Evolutionary conservation across 2,329 filamentous ascomycete species (phyloP).

Genomic region (Xylariaceae sp.): DNA sequence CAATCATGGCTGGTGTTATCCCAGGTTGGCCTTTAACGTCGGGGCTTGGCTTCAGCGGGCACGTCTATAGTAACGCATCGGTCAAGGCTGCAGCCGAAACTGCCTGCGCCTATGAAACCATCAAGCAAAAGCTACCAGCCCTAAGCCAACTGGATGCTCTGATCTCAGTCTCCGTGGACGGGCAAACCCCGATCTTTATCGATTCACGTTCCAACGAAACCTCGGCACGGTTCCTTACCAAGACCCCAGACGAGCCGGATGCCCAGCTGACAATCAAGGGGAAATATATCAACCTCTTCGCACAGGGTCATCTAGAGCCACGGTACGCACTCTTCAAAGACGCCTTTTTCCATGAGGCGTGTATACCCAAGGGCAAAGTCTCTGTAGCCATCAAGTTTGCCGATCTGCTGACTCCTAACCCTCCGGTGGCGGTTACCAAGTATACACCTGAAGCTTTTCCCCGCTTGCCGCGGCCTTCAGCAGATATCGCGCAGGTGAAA

Average conservation of each 20-base stretch:
- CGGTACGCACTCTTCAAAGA: constrained; percentile 39
- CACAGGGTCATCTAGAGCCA: constrained; percentile 36
- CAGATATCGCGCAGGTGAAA: constrained; percentile 38
- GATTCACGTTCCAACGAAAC: constrained; percentile 32
- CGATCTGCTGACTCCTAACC: constrained; percentile 33
- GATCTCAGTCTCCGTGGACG: constrained; percentile 29
- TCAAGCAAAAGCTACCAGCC: constrained; percentile 32
- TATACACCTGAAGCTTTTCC: constrained; percentile 43
- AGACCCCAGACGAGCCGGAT: constrained; percentile 31
- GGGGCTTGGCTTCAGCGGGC: constrained; percentile 31
- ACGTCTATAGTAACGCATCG: constrained; percentile 24
- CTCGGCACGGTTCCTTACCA: constrained; percentile 30
- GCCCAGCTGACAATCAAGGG: constrained; percentile 34
- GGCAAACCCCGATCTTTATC: constrained; percentile 32
- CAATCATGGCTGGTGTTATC: constrained; percentile 30
- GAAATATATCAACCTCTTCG: constrained; percentile 34
- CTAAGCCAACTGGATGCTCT: constrained; percentile 32
- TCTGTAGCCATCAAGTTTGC: constrained; percentile 36
- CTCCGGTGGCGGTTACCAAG: constrained; percentile 25
- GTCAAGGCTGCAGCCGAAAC: constrained; percentile 26
- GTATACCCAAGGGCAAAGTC: constrained; percentile 34
- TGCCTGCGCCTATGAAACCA: constrained; percentile 27
- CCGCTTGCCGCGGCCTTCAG: constrained; percentile 42
- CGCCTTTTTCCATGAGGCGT: constrained; percentile 32
- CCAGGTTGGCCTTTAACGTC: constrained; percentile 31